A percentile compares a stretch with the other conserved stretches of the same genome.
phyloP scores from a whole-genome alignment of 1,284 basidiomycete genomes.

The Xerocomus alliaceus region DNA sequence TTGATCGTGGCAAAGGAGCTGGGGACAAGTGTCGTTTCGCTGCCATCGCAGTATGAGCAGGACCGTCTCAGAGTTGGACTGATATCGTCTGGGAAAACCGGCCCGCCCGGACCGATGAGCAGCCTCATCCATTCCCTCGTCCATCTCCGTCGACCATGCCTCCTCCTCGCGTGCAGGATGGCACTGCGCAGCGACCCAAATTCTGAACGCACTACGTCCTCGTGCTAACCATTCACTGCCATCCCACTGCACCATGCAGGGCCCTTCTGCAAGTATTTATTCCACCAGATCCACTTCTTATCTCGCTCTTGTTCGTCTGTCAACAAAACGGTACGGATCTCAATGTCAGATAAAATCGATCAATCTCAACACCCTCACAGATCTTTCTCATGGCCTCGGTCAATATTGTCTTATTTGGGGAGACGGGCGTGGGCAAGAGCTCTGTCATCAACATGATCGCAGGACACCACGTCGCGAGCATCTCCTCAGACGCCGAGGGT shows the following conservation, averaged over 20 bases:
- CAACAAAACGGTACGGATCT: slow-evolving; percentile 17
- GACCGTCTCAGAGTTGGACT: background rate
- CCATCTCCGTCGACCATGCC: slow-evolving; percentile 9
- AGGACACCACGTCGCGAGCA: slow-evolving; percentile 18
- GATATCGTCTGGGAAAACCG: slow-evolving; percentile 17
- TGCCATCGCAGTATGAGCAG: slow-evolving; percentile 46
- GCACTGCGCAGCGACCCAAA: background rate
- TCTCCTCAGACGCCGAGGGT: slow-evolving; percentile 22
- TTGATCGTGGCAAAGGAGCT: slow-evolving; percentile 58
- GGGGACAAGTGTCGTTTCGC: slow-evolving; percentile 52
- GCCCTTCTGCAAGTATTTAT: slow-evolving; percentile 9
- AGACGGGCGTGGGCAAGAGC: slow-evolving; percentile 35
- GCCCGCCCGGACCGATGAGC: slow-evolving; percentile 23
- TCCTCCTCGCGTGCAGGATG: slow-evolving; percentile 1
- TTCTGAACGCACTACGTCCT: background rate
- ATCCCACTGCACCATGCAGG: background rate
- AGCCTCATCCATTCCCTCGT: no score
- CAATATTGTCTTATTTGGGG: slow-evolving; percentile 37
- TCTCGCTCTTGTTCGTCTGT: background rate
- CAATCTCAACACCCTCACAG: slow-evolving; percentile 6
- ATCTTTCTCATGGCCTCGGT: slow-evolving; percentile 25
- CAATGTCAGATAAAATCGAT: slow-evolving; percentile 4
- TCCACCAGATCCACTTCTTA: background rate
- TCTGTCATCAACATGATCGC: slow-evolving; percentile 40
- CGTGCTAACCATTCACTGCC: background rate